phyloP scores from a whole-genome alignment of 805 yeast species.

The Saturnispora diversa region DNA sequence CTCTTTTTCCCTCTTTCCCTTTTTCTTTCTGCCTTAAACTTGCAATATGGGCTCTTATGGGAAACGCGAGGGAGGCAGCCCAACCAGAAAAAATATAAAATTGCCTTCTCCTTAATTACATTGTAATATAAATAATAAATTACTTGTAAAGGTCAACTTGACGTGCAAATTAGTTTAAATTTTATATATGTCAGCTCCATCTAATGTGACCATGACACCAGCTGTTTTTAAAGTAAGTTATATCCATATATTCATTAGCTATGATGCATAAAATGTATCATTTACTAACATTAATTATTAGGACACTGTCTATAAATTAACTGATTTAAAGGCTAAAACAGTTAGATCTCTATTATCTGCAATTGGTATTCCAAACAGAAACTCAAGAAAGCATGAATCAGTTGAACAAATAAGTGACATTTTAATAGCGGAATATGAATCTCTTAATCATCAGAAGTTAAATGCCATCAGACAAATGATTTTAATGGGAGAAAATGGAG shows the following conservation, averaged over 20 bases:
- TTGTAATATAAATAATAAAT: no score
- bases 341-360: neutral
- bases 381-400: conserved; percentile 5
- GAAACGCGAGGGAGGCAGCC: no score
- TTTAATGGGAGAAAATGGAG: conserved; percentile 25
- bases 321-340: neutral
- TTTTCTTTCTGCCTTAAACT: no score
- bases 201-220: no score
- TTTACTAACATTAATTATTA: neutral
- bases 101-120: no score
- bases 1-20: no score
- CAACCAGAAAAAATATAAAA: no score
- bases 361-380: neutral
- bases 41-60: no score
- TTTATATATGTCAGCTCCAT: no score
- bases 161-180: no score
- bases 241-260: neutral
- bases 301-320: neutral
- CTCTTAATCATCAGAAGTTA: conserved; percentile 36
- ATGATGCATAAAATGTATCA: neutral
- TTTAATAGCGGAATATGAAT: conserved; percentile 11
- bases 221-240: conserved; percentile 1
- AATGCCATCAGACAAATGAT: conserved; percentile 39
- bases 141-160: no score
- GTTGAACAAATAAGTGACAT: conserved; percentile 7